Percentiles rank a stretch among this genome's conserved stretches.
Conservation (phyloP, 805 yeast genomes). For the Diddensiella santjacobensis region DNA sequence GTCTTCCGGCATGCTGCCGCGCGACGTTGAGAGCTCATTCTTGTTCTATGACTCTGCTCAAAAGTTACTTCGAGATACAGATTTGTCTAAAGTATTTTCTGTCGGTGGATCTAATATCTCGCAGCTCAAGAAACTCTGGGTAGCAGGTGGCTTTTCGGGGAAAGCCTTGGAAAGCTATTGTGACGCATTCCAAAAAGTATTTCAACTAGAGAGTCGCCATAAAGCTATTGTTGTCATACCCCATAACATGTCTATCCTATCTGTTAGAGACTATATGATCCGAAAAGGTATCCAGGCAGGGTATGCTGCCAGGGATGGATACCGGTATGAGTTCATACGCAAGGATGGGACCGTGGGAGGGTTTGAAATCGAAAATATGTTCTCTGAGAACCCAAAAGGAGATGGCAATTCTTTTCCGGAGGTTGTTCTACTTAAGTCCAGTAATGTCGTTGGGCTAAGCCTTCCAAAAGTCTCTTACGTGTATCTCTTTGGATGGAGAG, state of each 20-base stretch:
- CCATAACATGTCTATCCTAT: slow-evolving; percentile 4
- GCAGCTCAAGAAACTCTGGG: neutral
- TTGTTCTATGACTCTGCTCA: neutral
- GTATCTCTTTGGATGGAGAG: neutral
- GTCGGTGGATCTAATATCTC: neutral
- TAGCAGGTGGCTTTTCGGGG: neutral
- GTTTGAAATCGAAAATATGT: neutral
- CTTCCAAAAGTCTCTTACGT: slow-evolving; percentile 4
- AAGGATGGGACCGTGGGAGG: neutral
- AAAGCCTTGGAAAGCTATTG: neutral
- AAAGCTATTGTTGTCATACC: slow-evolving; percentile 5
- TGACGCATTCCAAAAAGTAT: neutral
- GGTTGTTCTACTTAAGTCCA: slow-evolving; percentile 4
- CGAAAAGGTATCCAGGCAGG: slow-evolving; percentile 6
- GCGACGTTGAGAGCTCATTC: neutral
- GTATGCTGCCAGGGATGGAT: neutral
- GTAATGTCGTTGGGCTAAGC: slow-evolving; percentile 10
- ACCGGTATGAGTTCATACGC: neutral
- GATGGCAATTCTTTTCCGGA: neutral
- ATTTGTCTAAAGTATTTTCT: neutral
- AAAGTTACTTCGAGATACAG: neutral
- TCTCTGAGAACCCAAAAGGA: neutral
- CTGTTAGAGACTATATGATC: neutral
- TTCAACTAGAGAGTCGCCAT: neutral
- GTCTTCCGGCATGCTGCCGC: slow-evolving; percentile 2